Base-by-base conservation (phyloP, 164 flowering plant species). In the Nymphaea colorata region DNA sequence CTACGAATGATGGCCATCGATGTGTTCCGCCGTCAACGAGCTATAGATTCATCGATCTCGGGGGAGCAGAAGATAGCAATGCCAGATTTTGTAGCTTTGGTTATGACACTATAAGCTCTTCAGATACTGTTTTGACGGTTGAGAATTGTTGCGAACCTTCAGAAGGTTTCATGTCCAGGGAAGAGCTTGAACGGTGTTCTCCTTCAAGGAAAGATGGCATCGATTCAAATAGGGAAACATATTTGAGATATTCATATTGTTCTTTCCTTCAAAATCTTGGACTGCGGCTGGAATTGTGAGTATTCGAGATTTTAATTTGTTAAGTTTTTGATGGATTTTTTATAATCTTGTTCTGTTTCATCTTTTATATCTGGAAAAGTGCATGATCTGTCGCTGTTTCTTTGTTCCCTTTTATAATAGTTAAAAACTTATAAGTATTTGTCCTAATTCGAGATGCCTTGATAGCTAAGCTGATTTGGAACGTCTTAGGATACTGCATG, bases 121-220 rank as follows among this genome's bases (percentile, higher is more conserved):
- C 57, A 51, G 57, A 51, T 51, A 51, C 12, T 51, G 14, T 51
- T 51, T 51, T 15, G 15, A 8, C 57, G 14, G 2, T 10, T 51
- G 57, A 8, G 14, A 61, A 17, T 61, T 17, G 10, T 61, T 17
- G 42, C n/a, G 64, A 61, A 61, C 4, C 25, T 17, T 61, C 64
- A 41, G 75, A 79, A 11, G 77, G 75, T 6, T 91, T 93, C 66
- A 73, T 91, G 87, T 88, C 98, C 2, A 85, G 81, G 77, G 90
- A 87, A 68, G 97, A 93, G 71, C 89, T 93, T 60, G 98, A 93
- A 81, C 83, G 83, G 72, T 71, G 72, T 71, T 93, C 98, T 7
- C 98, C 98, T 0, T 93, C 98, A 2, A 86, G 96, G 66, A 93
- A 87, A 78, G 98, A 94, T 80, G 98, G 98, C 10, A 94, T 94